Evolutionary conservation across 148 eudicot species (phyloP), one percentile per base, ranked within the genome.

Genomic region (Silene uniflora): DNA sequence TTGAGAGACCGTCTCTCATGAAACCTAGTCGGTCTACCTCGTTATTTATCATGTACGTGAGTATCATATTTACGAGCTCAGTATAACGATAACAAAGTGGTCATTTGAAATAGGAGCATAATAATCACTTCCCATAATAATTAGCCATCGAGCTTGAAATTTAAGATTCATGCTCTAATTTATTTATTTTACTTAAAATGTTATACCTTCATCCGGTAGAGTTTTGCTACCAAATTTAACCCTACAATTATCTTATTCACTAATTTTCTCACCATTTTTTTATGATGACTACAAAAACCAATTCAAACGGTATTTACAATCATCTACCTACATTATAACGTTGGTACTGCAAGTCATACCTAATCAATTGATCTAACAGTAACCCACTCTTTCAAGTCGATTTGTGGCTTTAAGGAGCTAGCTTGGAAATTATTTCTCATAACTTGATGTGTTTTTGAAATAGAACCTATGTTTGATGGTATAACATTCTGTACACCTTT

Each of bases 311-410:
- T 13, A 52, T 12, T 52, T 52, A 52, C 14, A 52, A 12, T 52
- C 56, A 59, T 17, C 62, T 59, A 18, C 16, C 24, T 63, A 23
- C 67, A 25, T 3, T 25, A 63, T 24, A 11, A 5, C 7, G 13
- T 63, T 11, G 14, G 10, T 23, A 63, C 16, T 13, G 2, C 67
- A 63, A 24, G 7, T 44, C 23, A 21, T 19, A 42, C 19, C 72
- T 44, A 3, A 7, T 46, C 27, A 52, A 24, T 16, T 62, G 80
- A 71, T 77, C 75, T 71, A 63, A 77, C 70, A 49, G 61, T 72
- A 39, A 77, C 19, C 80, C 80, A 77, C 25, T 27, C 18, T 70
- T 77, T 67, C 21, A 62, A 46, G 62, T 58, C 19, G 47, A 21
- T n/a, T 10, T 70, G 32, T 27, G 7, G 0, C 47, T 54, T 29